A percentile compares a stretch with the other conserved stretches of the same genome.
Evolutionary conservation across 805 yeast species (phyloP).

Genomic region (Yarrowia deformans): DNA sequence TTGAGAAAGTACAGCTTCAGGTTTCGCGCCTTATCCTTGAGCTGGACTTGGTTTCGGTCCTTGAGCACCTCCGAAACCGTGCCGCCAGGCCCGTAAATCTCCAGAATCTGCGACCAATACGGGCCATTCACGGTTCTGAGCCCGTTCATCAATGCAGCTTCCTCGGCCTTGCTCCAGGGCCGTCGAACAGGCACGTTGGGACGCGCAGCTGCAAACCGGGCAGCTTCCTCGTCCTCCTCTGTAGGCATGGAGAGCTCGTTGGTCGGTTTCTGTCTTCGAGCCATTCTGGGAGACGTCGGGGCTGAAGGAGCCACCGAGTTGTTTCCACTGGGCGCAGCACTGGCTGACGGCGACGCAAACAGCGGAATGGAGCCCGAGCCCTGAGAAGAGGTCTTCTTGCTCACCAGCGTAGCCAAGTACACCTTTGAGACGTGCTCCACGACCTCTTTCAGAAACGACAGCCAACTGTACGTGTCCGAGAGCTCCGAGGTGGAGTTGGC

Average conservation of each 20-base stretch:
- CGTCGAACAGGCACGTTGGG: slow-evolving; percentile 54
- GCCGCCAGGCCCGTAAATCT: slow-evolving; percentile 95
- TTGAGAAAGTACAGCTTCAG: slow-evolving; percentile 89
- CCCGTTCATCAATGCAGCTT: slow-evolving; percentile 80
- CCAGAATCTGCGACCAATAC: slow-evolving; percentile 90
- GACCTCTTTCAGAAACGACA: slow-evolving; percentile 77
- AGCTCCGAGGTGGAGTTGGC: slow-evolving; percentile 58
- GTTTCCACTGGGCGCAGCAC: slow-evolving; percentile 7
- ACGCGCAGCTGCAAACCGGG: slow-evolving; percentile 43
- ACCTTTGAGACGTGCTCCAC: slow-evolving; percentile 71
- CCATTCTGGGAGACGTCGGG: slow-evolving; percentile 14
- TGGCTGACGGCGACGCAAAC: slow-evolving; percentile 1
- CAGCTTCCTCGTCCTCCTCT: slow-evolving; percentile 29
- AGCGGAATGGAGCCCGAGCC: background rate
- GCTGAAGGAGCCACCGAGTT: slow-evolving; percentile 9
- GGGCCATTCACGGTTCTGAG: slow-evolving; percentile 81
- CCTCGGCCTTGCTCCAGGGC: slow-evolving; percentile 90
- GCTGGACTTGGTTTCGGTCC: slow-evolving; percentile 87
- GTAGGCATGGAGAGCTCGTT: slow-evolving; percentile 11
- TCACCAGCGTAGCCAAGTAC: slow-evolving; percentile 14
- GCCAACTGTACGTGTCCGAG: slow-evolving; percentile 83
- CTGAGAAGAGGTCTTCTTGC: slow-evolving; percentile 5
- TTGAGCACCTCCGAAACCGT: slow-evolving; percentile 80
- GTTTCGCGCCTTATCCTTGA: slow-evolving; percentile 95
- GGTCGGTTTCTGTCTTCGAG: slow-evolving; percentile 6